phyloP scores from a whole-genome alignment of 768 basidiomycete species.

The Suillus alpinus region DNA sequence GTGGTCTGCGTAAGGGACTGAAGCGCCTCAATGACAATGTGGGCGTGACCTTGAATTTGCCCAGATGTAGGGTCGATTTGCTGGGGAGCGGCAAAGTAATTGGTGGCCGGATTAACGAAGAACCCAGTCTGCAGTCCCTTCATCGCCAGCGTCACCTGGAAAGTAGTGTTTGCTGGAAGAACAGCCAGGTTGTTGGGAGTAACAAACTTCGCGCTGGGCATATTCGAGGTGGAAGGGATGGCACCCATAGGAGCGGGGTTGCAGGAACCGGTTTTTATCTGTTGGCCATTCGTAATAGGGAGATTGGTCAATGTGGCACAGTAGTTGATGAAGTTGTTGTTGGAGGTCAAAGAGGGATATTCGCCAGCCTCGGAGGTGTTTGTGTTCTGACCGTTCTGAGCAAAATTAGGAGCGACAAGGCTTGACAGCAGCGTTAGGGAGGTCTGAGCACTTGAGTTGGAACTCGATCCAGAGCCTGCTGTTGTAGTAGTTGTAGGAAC shows the following conservation, averaged over 20 bases:
- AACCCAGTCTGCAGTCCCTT: conserved; percentile 46
- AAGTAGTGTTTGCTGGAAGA: conserved; percentile 43
- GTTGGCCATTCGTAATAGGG: conserved; percentile 62
- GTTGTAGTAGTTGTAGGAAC: conserved; percentile 9
- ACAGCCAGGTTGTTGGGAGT: conserved; percentile 43
- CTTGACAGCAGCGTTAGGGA: conserved; percentile 40
- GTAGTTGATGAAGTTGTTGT: conserved; percentile 75
- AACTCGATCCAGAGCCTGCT: conserved; percentile 7
- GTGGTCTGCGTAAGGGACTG: conserved; percentile 45
- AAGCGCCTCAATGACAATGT: conserved; percentile 59
- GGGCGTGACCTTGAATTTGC: conserved; percentile 57
- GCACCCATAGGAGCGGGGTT: conserved; percentile 62
- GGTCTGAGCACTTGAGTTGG: conserved; percentile 20
- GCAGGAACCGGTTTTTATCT: conserved; percentile 50
- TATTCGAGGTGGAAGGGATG: conserved; percentile 46
- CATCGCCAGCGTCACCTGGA: conserved; percentile 53
- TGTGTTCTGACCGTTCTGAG: conserved; percentile 43
- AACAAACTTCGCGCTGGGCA: conserved; percentile 56
- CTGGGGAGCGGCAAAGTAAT: conserved; percentile 57
- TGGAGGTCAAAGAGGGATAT: conserved; percentile 56
- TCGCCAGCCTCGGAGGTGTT: conserved; percentile 39
- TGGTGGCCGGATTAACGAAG: conserved; percentile 54
- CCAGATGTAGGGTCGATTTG: conserved; percentile 44
- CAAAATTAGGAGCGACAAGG: conserved; percentile 57
- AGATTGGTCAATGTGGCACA: conserved; percentile 46